Evolutionary conservation across 345 rosid species (phyloP), one percentile per base, ranked within the genome.

Genomic region (Euphorbia pulcherrima): DNA sequence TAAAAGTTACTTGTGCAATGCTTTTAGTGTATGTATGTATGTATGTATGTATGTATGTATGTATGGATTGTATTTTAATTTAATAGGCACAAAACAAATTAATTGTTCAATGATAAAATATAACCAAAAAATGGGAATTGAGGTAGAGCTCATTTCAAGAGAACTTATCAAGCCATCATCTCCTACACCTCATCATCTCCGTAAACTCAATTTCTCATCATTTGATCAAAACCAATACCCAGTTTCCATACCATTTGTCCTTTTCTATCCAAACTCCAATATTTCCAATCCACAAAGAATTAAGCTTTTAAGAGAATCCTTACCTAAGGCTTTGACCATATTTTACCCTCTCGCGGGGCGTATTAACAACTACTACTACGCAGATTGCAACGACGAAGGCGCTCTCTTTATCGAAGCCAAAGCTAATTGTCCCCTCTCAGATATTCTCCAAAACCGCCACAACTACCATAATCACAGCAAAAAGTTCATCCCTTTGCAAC

Each of bases 101-200:
- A n/a, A n/a, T 44, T 44, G 50, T 39, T 39, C 10, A 39, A 39
- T 39, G 44, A 39, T 7, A 33, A 33, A 2, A 33, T 7, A 33
- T 3, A 33, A 33, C 37, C 3, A 33, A 7, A 44, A 44, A 14
- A 44, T 44, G 50, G 50, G 18, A 4, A 44, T 44, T 6, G 18
- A 44, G 24, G 29, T 24, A 21, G 27, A 54, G 59, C 9, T 54
- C 6, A 1, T 71, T 64, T 66, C 65, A 40, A 37, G 2, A 17
- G 74, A 53, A 30, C 61, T 54, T 21, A 69, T 82, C 61, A 74
- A 74, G 63, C 83, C 83, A 37, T 62, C 77, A 4, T 62, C 68
- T 40, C 83, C 85, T 10, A 82, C 79, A 2, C 81, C 74, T 0
- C 40, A 65, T n/a, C 73, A 72, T 62, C 83, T 77, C 33, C 1